Evolutionary conservation across 1,284 basidiomycete genomes (phyloP).

Genomic region (Trichosporon sp.): DNA sequence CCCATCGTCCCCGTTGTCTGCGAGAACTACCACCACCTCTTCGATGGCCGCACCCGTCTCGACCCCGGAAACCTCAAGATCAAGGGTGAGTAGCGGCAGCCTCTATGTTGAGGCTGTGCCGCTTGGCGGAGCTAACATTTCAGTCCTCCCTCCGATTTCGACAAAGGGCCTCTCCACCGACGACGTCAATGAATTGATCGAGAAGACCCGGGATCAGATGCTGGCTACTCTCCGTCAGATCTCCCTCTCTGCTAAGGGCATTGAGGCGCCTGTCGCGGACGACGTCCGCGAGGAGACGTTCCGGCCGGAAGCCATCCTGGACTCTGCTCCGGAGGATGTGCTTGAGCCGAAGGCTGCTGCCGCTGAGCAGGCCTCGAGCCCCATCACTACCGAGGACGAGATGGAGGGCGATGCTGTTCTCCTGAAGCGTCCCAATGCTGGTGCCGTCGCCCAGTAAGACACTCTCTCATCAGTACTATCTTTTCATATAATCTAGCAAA

Average conservation of each 20-base stretch:
- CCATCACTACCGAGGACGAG: slow-evolving; percentile 44
- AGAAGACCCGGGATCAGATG: slow-evolving; percentile 49
- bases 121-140: slow-evolving; percentile 50
- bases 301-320: not conserved
- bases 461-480: not conserved
- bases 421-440: slow-evolving; percentile 34
- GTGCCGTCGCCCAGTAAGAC: not conserved
- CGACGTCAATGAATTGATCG: slow-evolving; percentile 50
- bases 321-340: not conserved
- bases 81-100: slow-evolving; percentile 60
- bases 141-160: slow-evolving; percentile 53
- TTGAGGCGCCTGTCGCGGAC: not conserved
- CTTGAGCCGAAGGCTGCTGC: not conserved
- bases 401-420: slow-evolving; percentile 48
- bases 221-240: slow-evolving; percentile 44
- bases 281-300: not conserved
- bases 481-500: not conserved
- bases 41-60: slow-evolving; percentile 67
- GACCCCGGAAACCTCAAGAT: slow-evolving; percentile 71
- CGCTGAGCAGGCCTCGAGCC: slow-evolving; percentile 4
- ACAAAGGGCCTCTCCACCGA: slow-evolving; percentile 49
- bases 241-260: slow-evolving; percentile 18
- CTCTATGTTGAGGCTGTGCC: too few relatives aligned
- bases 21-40: slow-evolving; percentile 88
- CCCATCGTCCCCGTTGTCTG: slow-evolving; percentile 87